Evolutionary conservation across 768 basidiomycete genomes (phyloP).

Genomic region (Zangia roseola): DNA sequence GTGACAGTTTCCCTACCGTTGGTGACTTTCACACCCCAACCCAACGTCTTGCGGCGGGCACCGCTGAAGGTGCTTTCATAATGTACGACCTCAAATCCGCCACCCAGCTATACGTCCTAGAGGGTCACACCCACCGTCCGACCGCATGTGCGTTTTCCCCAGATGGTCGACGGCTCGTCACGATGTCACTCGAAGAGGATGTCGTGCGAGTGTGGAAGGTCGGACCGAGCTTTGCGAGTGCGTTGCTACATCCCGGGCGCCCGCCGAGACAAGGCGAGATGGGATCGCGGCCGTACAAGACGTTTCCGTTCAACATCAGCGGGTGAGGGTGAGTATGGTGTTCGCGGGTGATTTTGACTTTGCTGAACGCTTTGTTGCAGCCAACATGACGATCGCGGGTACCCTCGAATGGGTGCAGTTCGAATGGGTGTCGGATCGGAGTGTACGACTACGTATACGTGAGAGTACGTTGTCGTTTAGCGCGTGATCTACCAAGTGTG

Average conservation of each 20-base stretch:
- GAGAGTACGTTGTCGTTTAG: constrained; percentile 86
- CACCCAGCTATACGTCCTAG: constrained; percentile 90
- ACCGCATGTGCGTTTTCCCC: constrained; percentile 90
- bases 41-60: constrained; percentile 91
- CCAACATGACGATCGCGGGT: constrained; percentile 55
- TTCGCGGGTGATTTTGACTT: background rate
- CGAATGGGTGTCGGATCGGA: constrained; percentile 84
- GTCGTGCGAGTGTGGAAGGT: constrained; percentile 94
- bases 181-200: constrained; percentile 82
- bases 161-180: constrained; percentile 87
- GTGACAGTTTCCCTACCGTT: constrained; percentile 79
- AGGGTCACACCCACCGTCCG: constrained; percentile 80
- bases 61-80: constrained; percentile 88
- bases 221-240: constrained; percentile 79
- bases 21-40: constrained; percentile 87
- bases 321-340: constrained; percentile 63
- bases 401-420: constrained; percentile 73
- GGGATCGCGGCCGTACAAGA: constrained; percentile 86
- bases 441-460: constrained; percentile 78
- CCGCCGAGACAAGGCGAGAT: constrained; percentile 87
- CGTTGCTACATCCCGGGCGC: constrained; percentile 83
- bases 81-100: constrained; percentile 98
- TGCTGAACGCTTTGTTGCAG: constrained; percentile 30
- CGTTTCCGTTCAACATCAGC: constrained; percentile 80
- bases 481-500: constrained; percentile 41